Percentiles rank a stretch among this genome's conserved stretches.
Conservation (phyloP, 768 basidiomycete species). For the Amylocystis lapponica region DNA sequence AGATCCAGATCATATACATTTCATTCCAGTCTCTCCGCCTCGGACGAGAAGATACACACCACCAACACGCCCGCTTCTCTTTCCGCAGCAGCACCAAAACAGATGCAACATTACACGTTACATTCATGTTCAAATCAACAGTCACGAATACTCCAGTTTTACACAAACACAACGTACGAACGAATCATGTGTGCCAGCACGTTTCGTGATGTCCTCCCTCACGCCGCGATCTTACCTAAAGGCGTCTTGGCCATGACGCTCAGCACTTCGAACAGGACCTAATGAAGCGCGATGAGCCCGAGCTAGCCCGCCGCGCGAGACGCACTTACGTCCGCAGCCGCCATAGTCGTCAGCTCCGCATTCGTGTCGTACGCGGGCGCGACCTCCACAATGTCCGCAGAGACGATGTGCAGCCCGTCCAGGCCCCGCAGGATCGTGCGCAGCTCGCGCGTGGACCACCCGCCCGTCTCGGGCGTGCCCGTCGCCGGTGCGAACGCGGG, state of each 20-base stretch:
- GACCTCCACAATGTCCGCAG: constrained; percentile 81
- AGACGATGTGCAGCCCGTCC: constrained; percentile 70
- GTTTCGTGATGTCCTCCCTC: not conserved
- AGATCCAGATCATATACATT: not conserved
- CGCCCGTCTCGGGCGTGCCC: constrained; percentile 81
- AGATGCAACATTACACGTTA: not conserved
- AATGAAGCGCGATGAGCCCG: constrained; percentile 18
- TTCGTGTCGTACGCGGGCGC: constrained; percentile 75
- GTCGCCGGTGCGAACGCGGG: constrained; percentile 81
- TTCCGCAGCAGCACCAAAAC: not conserved
- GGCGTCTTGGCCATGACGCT: constrained; percentile 80
- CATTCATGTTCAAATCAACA: not conserved
- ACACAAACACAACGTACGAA: not conserved
- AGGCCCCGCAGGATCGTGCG: constrained; percentile 72
- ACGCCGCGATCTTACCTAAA: constrained; percentile 43
- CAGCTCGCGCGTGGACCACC: constrained; percentile 80
- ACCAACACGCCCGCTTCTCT: not conserved
- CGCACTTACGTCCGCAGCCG: constrained; percentile 50
- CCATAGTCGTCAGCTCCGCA: constrained; percentile 58
- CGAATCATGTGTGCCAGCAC: not conserved
- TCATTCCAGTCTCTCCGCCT: not conserved
- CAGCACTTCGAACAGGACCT: constrained; percentile 72
- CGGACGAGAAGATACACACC: not conserved
- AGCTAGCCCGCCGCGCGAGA: not conserved
- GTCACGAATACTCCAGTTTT: too few species aligned